Evolutionary conservation across 306 rosid genomes (phyloP), one percentile per base, ranked within the genome.

Genomic region (Malus sylvestris): DNA sequence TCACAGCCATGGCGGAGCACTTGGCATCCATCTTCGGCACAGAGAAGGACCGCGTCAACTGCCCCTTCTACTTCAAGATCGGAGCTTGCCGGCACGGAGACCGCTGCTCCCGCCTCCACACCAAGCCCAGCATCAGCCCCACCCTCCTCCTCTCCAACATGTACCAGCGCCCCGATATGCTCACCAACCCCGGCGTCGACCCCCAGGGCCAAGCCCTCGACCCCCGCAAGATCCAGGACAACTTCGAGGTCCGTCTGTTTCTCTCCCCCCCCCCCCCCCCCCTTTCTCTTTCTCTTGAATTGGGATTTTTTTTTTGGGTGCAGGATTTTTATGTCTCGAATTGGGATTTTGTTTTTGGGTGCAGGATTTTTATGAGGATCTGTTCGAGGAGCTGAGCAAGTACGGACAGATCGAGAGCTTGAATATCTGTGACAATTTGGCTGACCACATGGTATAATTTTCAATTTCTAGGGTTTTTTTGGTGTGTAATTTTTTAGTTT

Each of bases 21-120:
- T 88, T 96, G 64, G 99, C 99, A 46, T 96, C 99, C 78, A 96
- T 96, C 22, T 96, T 96, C 85, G 98, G 99, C 4, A 96, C 99
- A 8, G 99, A 96, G 87, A 92, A 92, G 81, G 99, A 96, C 81
- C 78, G 99, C 67, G 99, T 96, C 15, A 92, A 92, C 91, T 92
- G 99, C 27, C 99, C 99, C 0, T 96, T 96, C 87, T 96, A 96
- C 91, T 92, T 96, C 85, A 96, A 92, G 99, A 96, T 92, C 92
- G 99, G 99, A 70, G 99, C 99, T 30, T 96, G 99, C 81, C 77
- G 99, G 45, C 99, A 96, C 22, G 99, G 99, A 5, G 99, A 95
- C 87, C 91, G 99, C 57, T 96, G 99, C 83, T 92, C 99, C 2
- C 75, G 99, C 55, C 99, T 96, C 11, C 99, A 96, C 86, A 92